Evolutionary conservation across 768 basidiomycete species (phyloP), one percentile per base, ranked within the genome.

Genomic region (Tubosaeta sp.): DNA sequence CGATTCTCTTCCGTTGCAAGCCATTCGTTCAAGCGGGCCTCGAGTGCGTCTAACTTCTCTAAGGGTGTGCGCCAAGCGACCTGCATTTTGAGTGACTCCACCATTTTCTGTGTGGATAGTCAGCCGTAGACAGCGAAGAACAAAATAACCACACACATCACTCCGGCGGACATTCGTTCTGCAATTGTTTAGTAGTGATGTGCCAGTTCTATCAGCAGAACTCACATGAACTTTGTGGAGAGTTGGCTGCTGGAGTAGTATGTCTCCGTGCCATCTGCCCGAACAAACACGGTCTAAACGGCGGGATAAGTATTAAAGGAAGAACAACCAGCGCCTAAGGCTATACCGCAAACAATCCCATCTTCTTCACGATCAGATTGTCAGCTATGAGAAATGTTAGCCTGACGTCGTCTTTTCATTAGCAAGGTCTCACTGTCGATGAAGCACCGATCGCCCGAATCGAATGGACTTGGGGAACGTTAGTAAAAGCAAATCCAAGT

Each of bases 181-280:
- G 24, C 38, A 49, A 25, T 32, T n/a, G 21, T 46, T n/a, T n/a
- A n/a, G n/a, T 18, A 40, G 42, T 7, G 40, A 36, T 55, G 7
- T 42, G 27, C 24, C 22, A n/a, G 12, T 44, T 44, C 2, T 16
- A 24, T 32, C 27, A 47, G 41, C 5, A 25, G 32, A 24, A 69
- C 80, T 35, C 61, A 83, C 83, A 90, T 86, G 69, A 90, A 88
- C 59, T 84, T 86, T 42, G 65, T 76, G 65, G 86, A 86, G 12
- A 90, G 74, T 55, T 83, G 84, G 56, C 84, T 86, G 70, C 89
- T 89, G 70, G 83, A 89, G 62, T 88, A 90, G 59, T 89, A 90
- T 3, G 85, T 83, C 61, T 89, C 83, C 2, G 86, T 86, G 18
- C 87, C 87, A 59, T 90, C 88, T 14, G 75, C 62, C 29, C 88